Base-by-base conservation (phyloP, 345 rosid genomes). In the Reutealis trisperma region DNA sequence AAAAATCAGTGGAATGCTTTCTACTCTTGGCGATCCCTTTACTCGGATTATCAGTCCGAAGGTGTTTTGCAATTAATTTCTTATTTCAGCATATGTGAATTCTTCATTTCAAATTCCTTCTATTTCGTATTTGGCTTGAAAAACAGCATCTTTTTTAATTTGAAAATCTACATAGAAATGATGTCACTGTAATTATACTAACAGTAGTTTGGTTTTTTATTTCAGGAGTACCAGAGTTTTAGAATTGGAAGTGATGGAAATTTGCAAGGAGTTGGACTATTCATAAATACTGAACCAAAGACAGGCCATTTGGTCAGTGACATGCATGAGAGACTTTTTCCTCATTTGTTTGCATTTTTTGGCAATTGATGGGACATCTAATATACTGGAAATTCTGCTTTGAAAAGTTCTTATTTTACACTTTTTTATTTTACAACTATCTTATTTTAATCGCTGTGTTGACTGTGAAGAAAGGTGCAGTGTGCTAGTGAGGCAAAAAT, bases 21-120 rank as follows among this genome's bases (percentile, higher is more conserved):
- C 98, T 60, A 89, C 97, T 52, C 98, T 94, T 30, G 97, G 97
- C 49, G 98, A 94, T 83, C 98, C 97, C 2, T 92, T 90, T 72
- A 94, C 98, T 74, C 88, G 98, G 58, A 90, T 94, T 79, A 87
- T 94, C 63, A 94, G 94, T 80, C 97, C 98, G 47, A 94, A 92
- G 96, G 98, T 94, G 34, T 25, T 1, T 51, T 54, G 63, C 11
- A 34, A 15, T 22, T n/a, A 22, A 14, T n/a, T 7, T 11, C 16
- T 3, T 13, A 32, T 45, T 22, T 72, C 41, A 6, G 14, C 22
- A 41, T 1, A 27, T 70, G 9, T 47, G 19, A 54, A 54, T 15
- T 16, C 7, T 24, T 16, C 8, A 54, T 54, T 54, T 18, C 16
- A 5, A 54, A 18, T 54, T 18, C 59, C 59, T 5, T 13, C 16